Conservation (phyloP, 2,329 filamentous ascomycete species). For the Aspergillus bombycis region DNA sequence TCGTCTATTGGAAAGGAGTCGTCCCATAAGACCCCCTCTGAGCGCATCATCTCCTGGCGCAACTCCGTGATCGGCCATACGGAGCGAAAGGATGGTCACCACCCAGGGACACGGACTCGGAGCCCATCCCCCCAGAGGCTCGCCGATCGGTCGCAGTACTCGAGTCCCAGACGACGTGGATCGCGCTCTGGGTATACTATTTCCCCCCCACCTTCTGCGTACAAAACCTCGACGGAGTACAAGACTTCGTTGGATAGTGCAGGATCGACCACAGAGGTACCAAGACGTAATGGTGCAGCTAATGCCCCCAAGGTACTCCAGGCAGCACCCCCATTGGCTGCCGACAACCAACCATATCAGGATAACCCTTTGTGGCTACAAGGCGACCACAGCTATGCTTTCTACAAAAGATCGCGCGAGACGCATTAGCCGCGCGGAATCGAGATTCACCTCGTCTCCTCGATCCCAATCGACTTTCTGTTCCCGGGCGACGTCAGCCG, state of each 20-base stretch:
- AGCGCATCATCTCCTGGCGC: constrained; percentile 87
- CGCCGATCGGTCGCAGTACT: constrained; percentile 26
- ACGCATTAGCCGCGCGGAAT: constrained; percentile 37
- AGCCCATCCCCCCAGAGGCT: constrained; percentile 55
- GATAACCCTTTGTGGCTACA: constrained; percentile 53
- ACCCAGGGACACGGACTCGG: constrained; percentile 38
- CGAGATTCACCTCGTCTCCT: constrained; percentile 25
- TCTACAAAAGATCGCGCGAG: constrained; percentile 54
- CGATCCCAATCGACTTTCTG: constrained; percentile 24
- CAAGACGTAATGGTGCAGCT: constrained; percentile 13
- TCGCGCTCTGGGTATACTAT: constrained; percentile 30
- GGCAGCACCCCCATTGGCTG: constrained; percentile 28
- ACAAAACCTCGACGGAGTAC: constrained; percentile 21
- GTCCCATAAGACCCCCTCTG: constrained; percentile 57
- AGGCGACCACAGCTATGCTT: constrained; percentile 56
- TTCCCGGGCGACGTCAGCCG: constrained; percentile 34
- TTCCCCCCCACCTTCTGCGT: constrained; percentile 32
- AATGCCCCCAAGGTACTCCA: constrained; percentile 13
- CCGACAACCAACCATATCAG: constrained; percentile 29
- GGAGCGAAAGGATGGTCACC: constrained; percentile 47
- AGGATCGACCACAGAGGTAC: constrained; percentile 20
- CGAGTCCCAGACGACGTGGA: constrained; percentile 26
- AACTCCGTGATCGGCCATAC: constrained; percentile 63
- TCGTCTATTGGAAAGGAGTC: constrained; percentile 50
- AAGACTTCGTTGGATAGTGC: constrained; percentile 27